These are phyloP conservation scores for Cynara cardunculus DNA, from an alignment of 129 eudicot genomes.

Conservation along the genomic window DNA sequence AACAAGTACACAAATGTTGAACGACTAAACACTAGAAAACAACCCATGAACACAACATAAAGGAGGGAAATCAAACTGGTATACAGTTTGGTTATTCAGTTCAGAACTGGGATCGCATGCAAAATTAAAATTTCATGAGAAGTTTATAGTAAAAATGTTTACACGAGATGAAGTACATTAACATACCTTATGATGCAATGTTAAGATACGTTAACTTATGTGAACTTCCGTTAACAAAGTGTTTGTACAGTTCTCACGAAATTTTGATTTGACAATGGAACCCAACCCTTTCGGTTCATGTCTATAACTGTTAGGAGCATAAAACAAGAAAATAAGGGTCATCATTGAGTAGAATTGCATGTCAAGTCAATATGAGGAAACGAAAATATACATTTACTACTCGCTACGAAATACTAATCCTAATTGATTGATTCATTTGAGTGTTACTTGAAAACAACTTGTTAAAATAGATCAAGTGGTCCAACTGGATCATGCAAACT, in stretches of 20 bases:
- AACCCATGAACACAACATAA: no score
- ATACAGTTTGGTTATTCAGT: no score
- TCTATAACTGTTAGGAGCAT: not conserved
- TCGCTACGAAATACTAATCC: conserved; percentile 19
- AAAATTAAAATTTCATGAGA: no score
- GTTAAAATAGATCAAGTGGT: conserved; percentile 21
- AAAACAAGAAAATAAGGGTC: not conserved
- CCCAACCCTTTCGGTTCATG: not conserved
- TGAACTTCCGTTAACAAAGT: not conserved
- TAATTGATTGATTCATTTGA: conserved; percentile 7
- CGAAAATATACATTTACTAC: conserved; percentile 34
- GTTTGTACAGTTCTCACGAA: not conserved
- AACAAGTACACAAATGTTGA: no score
- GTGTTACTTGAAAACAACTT: not conserved
- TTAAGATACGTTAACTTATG: not conserved
- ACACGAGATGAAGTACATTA: not conserved
- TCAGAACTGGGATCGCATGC: no score
- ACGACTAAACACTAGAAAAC: no score
- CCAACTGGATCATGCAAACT: conserved; percentile 58
- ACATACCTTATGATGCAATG: not conserved
- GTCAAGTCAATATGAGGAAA: conserved; percentile 1
- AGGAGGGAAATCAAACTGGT: no score
- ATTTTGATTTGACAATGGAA: not conserved
- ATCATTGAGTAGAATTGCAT: not conserved
- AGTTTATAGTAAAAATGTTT: not conserved